These are phyloP conservation scores for Leccinum rimulosum DNA, from an alignment of 768 basidiomycete species.

Conservation along the genomic window DNA sequence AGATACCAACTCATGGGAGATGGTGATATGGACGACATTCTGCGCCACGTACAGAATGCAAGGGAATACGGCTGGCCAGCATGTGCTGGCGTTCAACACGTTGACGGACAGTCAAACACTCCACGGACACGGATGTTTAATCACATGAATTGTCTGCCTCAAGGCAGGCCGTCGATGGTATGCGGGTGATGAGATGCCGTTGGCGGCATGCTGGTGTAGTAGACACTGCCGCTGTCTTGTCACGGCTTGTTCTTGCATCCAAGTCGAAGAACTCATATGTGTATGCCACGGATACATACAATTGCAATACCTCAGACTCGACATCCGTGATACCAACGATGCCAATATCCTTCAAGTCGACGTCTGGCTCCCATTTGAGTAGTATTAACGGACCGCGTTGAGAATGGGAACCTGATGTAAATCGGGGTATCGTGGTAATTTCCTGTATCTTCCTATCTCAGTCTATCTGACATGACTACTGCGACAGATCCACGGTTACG, in stretches of 20 bases:
- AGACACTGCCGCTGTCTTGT: constrained; percentile 45
- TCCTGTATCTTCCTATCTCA: not conserved
- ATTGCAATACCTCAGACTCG: not conserved
- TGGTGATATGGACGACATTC: constrained; percentile 63
- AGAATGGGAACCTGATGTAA: constrained; percentile 50
- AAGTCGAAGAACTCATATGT: constrained; percentile 54
- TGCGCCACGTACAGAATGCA: constrained; percentile 11
- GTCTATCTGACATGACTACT: not conserved
- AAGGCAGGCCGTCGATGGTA: constrained; percentile 76
- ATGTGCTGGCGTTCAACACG: constrained; percentile 8
- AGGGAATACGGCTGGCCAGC: constrained; percentile 12
- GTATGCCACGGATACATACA: constrained; percentile 30
- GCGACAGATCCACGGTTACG: constrained; percentile 81
- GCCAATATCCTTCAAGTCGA: constrained; percentile 66
- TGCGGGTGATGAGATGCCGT: no score
- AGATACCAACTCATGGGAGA: constrained; percentile 72
- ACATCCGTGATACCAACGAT: constrained; percentile 37
- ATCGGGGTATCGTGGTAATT: constrained; percentile 54
- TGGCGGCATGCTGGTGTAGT: no score
- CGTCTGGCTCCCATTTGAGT: constrained; percentile 85
- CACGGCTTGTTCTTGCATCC: constrained; percentile 50
- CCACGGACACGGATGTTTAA: not conserved
- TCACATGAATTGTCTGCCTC: not conserved
- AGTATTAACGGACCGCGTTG: constrained; percentile 65
- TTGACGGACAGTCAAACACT: constrained; percentile 12